phyloP scores from a whole-genome alignment of 108 stramenopile genomes.

The Fragilaria crotonensis region DNA sequence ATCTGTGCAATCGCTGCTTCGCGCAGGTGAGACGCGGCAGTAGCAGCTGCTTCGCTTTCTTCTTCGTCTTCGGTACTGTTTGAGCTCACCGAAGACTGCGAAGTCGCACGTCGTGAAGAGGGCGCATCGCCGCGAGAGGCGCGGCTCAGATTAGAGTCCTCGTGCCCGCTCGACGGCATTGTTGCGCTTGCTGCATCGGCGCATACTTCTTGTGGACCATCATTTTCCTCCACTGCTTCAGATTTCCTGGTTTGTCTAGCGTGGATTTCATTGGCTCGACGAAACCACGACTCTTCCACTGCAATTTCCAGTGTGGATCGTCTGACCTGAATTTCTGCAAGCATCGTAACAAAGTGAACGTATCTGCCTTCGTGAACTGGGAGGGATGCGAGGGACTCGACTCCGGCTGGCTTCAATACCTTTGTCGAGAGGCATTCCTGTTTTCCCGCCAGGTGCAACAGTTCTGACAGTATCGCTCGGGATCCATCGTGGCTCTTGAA shows the following conservation, averaged over 20 bases:
- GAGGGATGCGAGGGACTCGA: slow-evolving; percentile 1
- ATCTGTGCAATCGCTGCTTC: slow-evolving; percentile 86
- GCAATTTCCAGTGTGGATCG: background rate
- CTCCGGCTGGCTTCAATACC: background rate
- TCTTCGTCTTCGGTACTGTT: slow-evolving; percentile 24
- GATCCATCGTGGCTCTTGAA: slow-evolving; percentile 15
- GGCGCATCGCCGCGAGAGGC: background rate
- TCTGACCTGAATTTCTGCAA: background rate
- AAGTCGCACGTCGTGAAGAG: background rate
- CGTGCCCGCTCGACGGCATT: no score
- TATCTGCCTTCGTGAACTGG: slow-evolving; percentile 15
- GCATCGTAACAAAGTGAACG: slow-evolving; percentile 3
- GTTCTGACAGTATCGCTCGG: slow-evolving; percentile 6
- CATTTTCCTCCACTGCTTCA: no score
- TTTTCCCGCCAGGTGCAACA: slow-evolving; percentile 19
- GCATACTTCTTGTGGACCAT: no score
- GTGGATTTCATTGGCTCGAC: no score
- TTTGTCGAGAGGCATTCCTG: slow-evolving; percentile 10
- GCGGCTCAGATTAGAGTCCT: no score
- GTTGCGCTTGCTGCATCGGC: no score
- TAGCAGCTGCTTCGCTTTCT: slow-evolving; percentile 44
- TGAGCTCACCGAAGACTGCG: background rate
- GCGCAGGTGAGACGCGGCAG: slow-evolving; percentile 53
- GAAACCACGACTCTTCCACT: slow-evolving; percentile 1
- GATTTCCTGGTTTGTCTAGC: background rate